These are phyloP conservation scores for Verticillium tricorpus DNA, from an alignment of 2,329 filamentous ascomycete species.

Conservation along the genomic window DNA sequence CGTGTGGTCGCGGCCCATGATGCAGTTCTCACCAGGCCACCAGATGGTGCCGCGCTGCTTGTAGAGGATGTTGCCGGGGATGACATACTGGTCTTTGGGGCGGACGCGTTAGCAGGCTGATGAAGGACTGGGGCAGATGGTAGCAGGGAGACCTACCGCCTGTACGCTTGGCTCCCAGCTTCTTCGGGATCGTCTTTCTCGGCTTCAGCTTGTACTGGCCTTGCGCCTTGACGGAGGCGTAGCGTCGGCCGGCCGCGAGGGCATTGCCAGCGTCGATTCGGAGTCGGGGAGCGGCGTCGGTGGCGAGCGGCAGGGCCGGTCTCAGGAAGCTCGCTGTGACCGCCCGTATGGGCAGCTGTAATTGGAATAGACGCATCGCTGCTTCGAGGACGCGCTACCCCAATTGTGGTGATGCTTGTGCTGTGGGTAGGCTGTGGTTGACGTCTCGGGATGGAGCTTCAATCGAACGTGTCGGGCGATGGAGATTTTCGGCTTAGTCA, in stretches of 20 bases:
- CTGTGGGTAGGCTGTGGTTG: neutral
- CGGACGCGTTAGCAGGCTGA: slow-evolving; percentile 6
- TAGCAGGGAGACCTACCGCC: slow-evolving; percentile 56
- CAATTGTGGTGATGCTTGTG: neutral
- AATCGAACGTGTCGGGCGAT: slow-evolving; percentile 1
- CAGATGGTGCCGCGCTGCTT: slow-evolving; percentile 91
- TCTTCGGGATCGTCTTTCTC: slow-evolving; percentile 65
- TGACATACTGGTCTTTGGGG: slow-evolving; percentile 75
- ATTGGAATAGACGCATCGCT: slow-evolving; percentile 40
- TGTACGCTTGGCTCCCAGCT: slow-evolving; percentile 89
- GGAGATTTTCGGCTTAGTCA: slow-evolving; percentile 33
- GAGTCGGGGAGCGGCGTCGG: slow-evolving; percentile 12
- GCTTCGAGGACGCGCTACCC: slow-evolving; percentile 10
- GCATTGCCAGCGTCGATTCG: slow-evolving; percentile 24
- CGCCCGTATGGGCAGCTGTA: slow-evolving; percentile 41
- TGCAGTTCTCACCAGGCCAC: slow-evolving; percentile 93
- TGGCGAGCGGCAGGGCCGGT: slow-evolving; percentile 14
- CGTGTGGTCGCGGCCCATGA: slow-evolving; percentile 93
- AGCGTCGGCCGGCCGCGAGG: slow-evolving; percentile 44
- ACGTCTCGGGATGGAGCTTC: neutral
- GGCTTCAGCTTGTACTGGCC: slow-evolving; percentile 62
- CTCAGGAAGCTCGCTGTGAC: slow-evolving; percentile 26
- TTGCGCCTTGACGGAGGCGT: slow-evolving; percentile 59
- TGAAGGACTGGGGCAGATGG: neutral
- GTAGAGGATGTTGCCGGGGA: slow-evolving; percentile 97